Evolutionary conservation across 1,284 basidiomycete species (phyloP).

Genomic region (Pisolithus thermaeus): DNA sequence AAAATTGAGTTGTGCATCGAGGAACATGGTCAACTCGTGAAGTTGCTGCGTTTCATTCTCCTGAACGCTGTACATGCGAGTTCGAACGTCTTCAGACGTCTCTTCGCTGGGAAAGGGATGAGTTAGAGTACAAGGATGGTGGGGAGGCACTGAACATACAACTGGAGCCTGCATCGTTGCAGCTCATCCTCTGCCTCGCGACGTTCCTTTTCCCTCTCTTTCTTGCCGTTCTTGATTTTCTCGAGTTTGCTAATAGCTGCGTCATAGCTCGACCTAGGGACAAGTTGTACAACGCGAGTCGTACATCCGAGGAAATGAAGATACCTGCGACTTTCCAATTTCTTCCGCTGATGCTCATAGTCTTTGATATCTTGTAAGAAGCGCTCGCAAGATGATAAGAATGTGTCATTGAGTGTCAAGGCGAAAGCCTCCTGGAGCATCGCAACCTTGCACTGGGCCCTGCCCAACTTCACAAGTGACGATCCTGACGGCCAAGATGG

Average conservation of each 20-base stretch:
- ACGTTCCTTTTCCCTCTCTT: conserved; percentile 64
- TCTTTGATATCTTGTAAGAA: conserved; percentile 67
- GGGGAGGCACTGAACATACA: conserved; percentile 44
- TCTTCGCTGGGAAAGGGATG: conserved; percentile 56
- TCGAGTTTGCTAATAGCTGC: conserved; percentile 64
- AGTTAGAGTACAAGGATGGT: neutral
- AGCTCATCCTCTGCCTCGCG: conserved; percentile 74
- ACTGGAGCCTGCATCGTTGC: conserved; percentile 60
- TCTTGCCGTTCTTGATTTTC: conserved; percentile 61
- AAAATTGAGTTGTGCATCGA: conserved; percentile 70
- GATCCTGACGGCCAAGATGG: conserved; percentile 38
- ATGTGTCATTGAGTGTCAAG: conserved; percentile 64
- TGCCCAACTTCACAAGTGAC: conserved; percentile 68
- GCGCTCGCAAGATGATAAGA: conserved; percentile 56
- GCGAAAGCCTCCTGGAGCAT: conserved; percentile 76
- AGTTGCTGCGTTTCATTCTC: conserved; percentile 69
- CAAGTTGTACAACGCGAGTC: neutral
- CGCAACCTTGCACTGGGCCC: conserved; percentile 77
- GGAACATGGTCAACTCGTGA: conserved; percentile 58
- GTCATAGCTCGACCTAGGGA: conserved; percentile 64
- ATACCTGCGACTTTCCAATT: conserved; percentile 75
- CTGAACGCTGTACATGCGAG: conserved; percentile 71
- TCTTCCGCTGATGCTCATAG: conserved; percentile 65
- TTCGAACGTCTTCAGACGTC: conserved; percentile 70
- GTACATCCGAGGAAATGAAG: conserved; percentile 7